Evolutionary conservation across 108 stramenopile species (phyloP).

Genomic region (Schizochytrium sp.): DNA sequence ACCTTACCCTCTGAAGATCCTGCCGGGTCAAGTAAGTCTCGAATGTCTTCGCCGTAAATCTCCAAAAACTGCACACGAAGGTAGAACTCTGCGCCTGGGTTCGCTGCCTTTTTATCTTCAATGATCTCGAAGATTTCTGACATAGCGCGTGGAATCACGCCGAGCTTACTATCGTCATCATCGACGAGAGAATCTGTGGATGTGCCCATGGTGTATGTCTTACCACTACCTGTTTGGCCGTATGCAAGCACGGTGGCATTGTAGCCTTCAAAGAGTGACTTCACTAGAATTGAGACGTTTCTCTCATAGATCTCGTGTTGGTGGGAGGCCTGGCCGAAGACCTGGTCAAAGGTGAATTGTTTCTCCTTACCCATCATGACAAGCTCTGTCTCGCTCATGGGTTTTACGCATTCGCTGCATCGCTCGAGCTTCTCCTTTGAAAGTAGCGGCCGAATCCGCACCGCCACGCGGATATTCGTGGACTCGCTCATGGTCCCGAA

Average conservation of each 20-base stretch:
- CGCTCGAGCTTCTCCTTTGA: constrained; percentile 75
- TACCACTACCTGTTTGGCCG: constrained; percentile 75
- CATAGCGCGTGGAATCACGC: constrained; percentile 78
- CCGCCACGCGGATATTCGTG: constrained; percentile 80
- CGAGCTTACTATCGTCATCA: constrained; percentile 72
- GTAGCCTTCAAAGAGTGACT: constrained; percentile 77
- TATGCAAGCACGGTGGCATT: constrained; percentile 82
- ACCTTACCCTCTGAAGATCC: constrained; percentile 56
- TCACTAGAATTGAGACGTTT: constrained; percentile 71
- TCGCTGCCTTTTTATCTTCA: constrained; percentile 48
- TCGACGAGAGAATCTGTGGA: constrained; percentile 64
- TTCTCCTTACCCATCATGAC: constrained; percentile 65
- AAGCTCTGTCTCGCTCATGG: not conserved
- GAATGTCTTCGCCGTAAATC: constrained; percentile 76
- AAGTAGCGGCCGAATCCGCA: constrained; percentile 92
- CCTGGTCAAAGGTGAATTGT: constrained; percentile 77
- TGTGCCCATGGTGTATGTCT: constrained; percentile 77
- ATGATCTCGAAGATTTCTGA: constrained; percentile 78
- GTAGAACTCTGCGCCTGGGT: constrained; percentile 61
- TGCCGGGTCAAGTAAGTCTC: constrained; percentile 75
- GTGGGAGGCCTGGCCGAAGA: constrained; percentile 71
- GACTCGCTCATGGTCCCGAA: constrained; percentile 21
- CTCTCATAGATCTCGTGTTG: constrained; percentile 72
- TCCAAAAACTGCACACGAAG: constrained; percentile 75
- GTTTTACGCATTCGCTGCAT: constrained; percentile 59